These are phyloP conservation scores for Penicillium sp. DNA, from an alignment of 2,329 filamentous ascomycete genomes.

Conservation along the genomic window DNA sequence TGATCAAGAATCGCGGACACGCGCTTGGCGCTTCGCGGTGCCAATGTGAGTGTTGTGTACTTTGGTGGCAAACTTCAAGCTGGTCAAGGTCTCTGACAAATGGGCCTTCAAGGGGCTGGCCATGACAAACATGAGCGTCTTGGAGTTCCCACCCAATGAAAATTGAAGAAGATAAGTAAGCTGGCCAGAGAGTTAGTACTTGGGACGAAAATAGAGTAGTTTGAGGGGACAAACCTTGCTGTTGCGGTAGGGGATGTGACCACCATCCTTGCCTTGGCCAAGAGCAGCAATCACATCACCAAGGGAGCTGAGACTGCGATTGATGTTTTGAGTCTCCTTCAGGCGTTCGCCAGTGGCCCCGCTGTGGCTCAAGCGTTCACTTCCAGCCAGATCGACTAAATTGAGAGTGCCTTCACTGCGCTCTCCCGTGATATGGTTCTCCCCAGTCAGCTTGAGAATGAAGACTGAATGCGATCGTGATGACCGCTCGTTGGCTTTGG, in stretches of 20 bases:
- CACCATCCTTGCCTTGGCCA: constrained; percentile 73
- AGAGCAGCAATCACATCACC: constrained; percentile 93
- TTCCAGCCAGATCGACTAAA: constrained; percentile 91
- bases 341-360: constrained; percentile 82
- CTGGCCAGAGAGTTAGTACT: constrained; percentile 39
- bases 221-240: constrained; percentile 65
- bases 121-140: constrained; percentile 99
- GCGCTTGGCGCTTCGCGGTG: constrained; percentile 62
- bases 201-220: background rate
- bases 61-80: constrained; percentile 93
- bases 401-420: constrained; percentile 91
- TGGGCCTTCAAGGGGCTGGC: constrained; percentile 88
- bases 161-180: constrained; percentile 94
- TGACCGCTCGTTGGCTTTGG: constrained; percentile 94
- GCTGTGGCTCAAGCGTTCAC: constrained; percentile 84
- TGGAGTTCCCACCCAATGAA: constrained; percentile 89
- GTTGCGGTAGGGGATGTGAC: constrained; percentile 90
- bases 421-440: constrained; percentile 74
- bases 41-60: constrained; percentile 87
- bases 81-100: constrained; percentile 88
- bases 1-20: constrained; percentile 36
- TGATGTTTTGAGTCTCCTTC: constrained; percentile 96
- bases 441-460: constrained; percentile 69
- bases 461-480: constrained; percentile 96
- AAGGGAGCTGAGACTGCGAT: constrained; percentile 86